Conservation (phyloP, 2,329 filamentous ascomycete genomes). For the Scleromitrula shiraiana region DNA sequence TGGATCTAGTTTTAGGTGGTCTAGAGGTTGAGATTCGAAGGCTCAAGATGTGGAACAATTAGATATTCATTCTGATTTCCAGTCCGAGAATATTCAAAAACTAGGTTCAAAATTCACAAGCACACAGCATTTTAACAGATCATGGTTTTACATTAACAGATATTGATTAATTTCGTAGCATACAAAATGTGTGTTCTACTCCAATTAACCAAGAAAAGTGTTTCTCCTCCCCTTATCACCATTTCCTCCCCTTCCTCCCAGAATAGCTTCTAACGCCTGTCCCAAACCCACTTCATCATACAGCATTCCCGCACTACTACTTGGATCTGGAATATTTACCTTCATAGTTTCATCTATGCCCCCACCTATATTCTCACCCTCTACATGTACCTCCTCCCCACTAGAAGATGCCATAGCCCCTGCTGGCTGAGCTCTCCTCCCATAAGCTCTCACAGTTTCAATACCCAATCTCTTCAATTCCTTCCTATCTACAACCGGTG, state of each 20-base stretch:
- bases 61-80: too few relatives aligned
- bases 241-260: conserved; percentile 57
- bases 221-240: conserved; percentile 48
- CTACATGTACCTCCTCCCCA: background rate
- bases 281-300: conserved; percentile 72
- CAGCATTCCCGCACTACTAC: conserved; percentile 42
- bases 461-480: conserved; percentile 62
- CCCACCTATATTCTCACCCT: too few relatives aligned
- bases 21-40: too few relatives aligned
- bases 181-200: background rate
- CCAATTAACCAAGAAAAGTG: conserved; percentile 35
- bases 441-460: conserved; percentile 69
- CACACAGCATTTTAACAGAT: too few relatives aligned
- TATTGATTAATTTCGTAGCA: background rate
- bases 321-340: background rate
- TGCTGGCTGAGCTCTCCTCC: conserved; percentile 41
- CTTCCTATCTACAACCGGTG: conserved; percentile 62
- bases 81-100: too few relatives aligned
- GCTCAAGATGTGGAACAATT: too few relatives aligned
- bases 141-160: background rate
- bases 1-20: too few relatives aligned
- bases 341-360: background rate
- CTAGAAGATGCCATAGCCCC: conserved; percentile 31
- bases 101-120: too few relatives aligned
- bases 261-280: conserved; percentile 68